These are phyloP conservation scores for Protomyces inouyei DNA, from an alignment of 1,139 yeast genomes.

Conservation along the genomic window DNA sequence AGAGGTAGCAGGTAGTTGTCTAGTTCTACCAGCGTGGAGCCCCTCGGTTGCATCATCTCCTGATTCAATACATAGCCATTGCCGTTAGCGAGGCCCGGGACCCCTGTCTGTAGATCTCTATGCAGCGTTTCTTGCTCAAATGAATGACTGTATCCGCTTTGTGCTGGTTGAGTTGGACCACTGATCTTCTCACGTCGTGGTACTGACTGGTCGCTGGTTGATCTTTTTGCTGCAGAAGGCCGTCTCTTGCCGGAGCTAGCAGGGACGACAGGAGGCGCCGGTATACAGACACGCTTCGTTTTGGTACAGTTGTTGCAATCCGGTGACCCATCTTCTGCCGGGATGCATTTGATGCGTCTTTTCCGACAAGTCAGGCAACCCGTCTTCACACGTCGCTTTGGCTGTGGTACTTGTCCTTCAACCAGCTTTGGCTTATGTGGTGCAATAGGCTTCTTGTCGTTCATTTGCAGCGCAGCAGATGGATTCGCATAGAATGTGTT, in stretches of 20 bases:
- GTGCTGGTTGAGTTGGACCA: no score
- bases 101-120: neutral
- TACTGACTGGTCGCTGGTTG: neutral
- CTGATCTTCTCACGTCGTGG: neutral
- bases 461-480: neutral
- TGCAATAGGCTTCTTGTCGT: neutral
- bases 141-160: neutral
- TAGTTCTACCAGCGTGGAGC: neutral
- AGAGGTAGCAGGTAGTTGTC: neutral
- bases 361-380: conserved; percentile 34
- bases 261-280: conserved; percentile 1
- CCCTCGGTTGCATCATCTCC: neutral
- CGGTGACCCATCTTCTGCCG: conserved; percentile 33
- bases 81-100: neutral
- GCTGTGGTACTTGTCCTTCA: neutral
- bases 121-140: neutral
- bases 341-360: conserved; percentile 33
- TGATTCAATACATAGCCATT: neutral
- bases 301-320: conserved; percentile 33
- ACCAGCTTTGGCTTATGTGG: neutral
- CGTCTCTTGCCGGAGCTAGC: neutral
- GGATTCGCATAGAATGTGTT: neutral
- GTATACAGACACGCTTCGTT: conserved; percentile 31
- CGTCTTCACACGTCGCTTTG: conserved; percentile 32
- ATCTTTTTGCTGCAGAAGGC: neutral